These are phyloP conservation scores for Mycoemilia scoparia DNA, from an alignment of 192 early-diverging fungal species.

Conservation along the genomic window DNA sequence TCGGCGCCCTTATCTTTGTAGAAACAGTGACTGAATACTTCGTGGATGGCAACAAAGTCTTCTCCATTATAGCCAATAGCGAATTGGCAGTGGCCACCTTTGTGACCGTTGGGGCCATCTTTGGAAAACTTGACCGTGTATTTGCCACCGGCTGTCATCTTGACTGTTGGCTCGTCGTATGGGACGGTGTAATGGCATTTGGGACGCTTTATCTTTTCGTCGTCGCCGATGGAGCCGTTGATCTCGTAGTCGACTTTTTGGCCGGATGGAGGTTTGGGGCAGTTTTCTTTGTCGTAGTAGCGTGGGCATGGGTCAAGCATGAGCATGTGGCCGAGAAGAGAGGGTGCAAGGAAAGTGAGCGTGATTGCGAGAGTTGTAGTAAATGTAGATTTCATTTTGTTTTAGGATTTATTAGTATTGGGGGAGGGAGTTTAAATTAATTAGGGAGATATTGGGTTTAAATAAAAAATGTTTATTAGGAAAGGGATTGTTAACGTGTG, in stretches of 20 bases:
- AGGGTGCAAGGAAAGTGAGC: not conserved
- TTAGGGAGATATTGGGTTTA: no score
- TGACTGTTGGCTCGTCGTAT: slow-evolving; percentile 5
- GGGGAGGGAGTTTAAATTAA: no score
- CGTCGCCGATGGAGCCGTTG: slow-evolving; percentile 14
- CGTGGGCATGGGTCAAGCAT: slow-evolving; percentile 6
- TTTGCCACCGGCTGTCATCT: slow-evolving; percentile 26
- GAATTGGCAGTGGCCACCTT: slow-evolving; percentile 54
- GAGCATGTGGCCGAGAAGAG: slow-evolving; percentile 9
- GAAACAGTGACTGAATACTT: slow-evolving; percentile 26
- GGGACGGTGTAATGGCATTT: slow-evolving; percentile 16
- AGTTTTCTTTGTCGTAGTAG: slow-evolving; percentile 3
- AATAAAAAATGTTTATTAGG: no score
- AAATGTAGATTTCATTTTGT: no score
- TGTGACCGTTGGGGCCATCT: slow-evolving; percentile 31
- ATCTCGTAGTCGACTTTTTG: slow-evolving; percentile 13
- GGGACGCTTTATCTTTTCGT: slow-evolving; percentile 2
- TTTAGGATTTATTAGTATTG: no score
- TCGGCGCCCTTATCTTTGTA: slow-evolving; percentile 17
- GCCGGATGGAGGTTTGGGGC: slow-evolving; percentile 1
- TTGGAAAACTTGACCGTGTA: slow-evolving; percentile 28
- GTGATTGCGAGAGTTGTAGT: not conserved
- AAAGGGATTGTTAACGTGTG: no score
- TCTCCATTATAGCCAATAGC: slow-evolving; percentile 34
- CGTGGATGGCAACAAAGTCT: slow-evolving; percentile 40